A percentile compares a stretch with the other conserved stretches of the same genome.
phyloP scores from a whole-genome alignment of 306 rosid genomes.

The Ormosia emarginata region DNA sequence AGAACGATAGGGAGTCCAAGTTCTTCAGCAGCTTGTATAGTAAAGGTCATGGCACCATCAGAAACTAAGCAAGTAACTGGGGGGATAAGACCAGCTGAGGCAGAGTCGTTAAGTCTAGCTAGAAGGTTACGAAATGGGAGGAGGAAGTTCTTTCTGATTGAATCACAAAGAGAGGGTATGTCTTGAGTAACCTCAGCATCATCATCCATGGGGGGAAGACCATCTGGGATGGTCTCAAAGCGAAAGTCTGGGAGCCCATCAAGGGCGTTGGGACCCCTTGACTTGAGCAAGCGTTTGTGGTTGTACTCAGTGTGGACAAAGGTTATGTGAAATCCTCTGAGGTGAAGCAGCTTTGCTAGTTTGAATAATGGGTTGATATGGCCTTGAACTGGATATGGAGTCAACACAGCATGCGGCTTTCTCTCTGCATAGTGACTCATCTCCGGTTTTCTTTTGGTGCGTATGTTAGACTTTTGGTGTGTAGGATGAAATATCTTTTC shows the following conservation, averaged over 20 bases:
- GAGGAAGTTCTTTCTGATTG: not conserved
- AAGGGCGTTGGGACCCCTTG: conserved; percentile 19
- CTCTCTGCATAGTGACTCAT: conserved; percentile 36
- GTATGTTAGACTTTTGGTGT: no score
- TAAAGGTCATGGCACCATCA: conserved; percentile 7
- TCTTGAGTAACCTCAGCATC: conserved; percentile 17
- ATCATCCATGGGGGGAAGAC: not conserved
- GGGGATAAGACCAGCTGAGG: not conserved
- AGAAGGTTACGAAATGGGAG: conserved; percentile 1
- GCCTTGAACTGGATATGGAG: conserved; percentile 29
- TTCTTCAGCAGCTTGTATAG: conserved; percentile 23
- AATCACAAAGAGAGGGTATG: not conserved
- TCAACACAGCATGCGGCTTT: conserved; percentile 29
- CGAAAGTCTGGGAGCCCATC: not conserved
- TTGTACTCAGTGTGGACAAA: conserved; percentile 31
- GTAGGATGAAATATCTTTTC: no score
- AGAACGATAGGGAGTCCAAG: conserved; percentile 15
- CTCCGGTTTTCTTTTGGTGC: not conserved
- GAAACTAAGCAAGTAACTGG: conserved; percentile 23
- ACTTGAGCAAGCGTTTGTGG: conserved; percentile 23
- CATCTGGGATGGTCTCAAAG: conserved; percentile 27
- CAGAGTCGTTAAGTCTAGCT: not conserved
- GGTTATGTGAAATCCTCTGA: conserved; percentile 32
- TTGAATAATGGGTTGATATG: conserved; percentile 22
- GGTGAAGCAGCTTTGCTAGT: conserved; percentile 27